Conservation (phyloP, 768 basidiomycete species). For the Pholiota conissans region DNA sequence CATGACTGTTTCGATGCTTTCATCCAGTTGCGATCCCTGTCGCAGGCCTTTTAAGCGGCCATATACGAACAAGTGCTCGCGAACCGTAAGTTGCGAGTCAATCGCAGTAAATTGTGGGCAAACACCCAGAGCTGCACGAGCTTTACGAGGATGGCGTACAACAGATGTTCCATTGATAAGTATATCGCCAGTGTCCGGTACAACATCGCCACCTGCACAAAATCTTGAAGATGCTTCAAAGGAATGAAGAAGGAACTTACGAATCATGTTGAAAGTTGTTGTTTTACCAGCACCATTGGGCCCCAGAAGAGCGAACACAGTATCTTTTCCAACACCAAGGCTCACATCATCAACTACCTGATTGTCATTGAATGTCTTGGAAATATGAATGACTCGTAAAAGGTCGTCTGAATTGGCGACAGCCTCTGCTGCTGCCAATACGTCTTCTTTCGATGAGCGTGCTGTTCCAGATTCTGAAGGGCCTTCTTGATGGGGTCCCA, state of each 20-base stretch:
- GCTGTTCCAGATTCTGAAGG: constrained; percentile 10
- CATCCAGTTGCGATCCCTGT: constrained; percentile 45
- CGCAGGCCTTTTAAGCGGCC: constrained; percentile 71
- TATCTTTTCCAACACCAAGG: constrained; percentile 62
- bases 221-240: not conserved
- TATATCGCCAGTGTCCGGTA: constrained; percentile 70
- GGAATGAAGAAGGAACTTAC: constrained; percentile 36
- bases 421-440: constrained; percentile 50
- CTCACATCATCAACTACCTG: constrained; percentile 74
- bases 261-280: constrained; percentile 79
- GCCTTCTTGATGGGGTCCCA: constrained; percentile 21
- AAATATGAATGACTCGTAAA: constrained; percentile 61
- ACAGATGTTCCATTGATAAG: constrained; percentile 67
- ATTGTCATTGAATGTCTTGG: constrained; percentile 57
- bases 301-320: constrained; percentile 71
- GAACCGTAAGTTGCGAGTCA: constrained; percentile 73
- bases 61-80: constrained; percentile 73
- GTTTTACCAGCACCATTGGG: constrained; percentile 87
- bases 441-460: constrained; percentile 42
- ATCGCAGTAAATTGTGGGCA: constrained; percentile 87
- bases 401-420: constrained; percentile 52
- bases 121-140: constrained; percentile 72
- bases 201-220: constrained; percentile 59
- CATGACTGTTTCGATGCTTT: constrained; percentile 59
- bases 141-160: constrained; percentile 58